Evolutionary conservation across 306 rosid species (phyloP).

Genomic region (Citrullus colocynthis): DNA sequence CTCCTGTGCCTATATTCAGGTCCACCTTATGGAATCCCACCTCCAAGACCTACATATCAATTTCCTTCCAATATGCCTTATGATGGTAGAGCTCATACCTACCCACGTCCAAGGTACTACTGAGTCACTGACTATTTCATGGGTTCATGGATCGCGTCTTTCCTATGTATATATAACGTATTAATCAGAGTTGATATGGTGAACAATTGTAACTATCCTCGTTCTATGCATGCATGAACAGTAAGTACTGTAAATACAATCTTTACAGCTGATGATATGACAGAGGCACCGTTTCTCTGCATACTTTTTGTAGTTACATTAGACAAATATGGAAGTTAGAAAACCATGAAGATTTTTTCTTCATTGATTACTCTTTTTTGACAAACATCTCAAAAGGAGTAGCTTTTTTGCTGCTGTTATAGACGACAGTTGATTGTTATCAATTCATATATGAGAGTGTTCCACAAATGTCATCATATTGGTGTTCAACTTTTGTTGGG

Average conservation of each 20-base stretch:
- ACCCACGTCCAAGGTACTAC: constrained; percentile 17
- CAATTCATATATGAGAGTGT: too few relatives aligned
- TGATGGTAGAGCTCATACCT: constrained; percentile 17
- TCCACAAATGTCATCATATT: too few relatives aligned
- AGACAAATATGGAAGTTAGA: neutral
- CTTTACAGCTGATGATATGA: neutral
- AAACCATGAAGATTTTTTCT: neutral
- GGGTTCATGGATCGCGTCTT: neutral
- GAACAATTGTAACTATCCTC: neutral
- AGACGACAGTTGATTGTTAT: too few relatives aligned
- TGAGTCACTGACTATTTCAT: neutral
- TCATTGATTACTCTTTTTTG: neutral
- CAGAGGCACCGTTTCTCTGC: neutral
- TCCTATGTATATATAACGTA: neutral
- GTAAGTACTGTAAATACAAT: neutral
- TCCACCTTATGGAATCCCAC: constrained; percentile 18
- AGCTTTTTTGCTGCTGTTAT: neutral
- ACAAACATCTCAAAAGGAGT: neutral
- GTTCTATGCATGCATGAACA: neutral
- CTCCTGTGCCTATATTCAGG: constrained; percentile 15
- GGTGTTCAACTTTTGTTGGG: too few relatives aligned
- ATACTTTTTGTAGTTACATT: neutral
- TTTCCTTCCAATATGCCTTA: constrained; percentile 12
- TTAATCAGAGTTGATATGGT: neutral
- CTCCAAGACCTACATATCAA: constrained; percentile 17